These are phyloP conservation scores for Xylariaceae sp. DNA, from an alignment of 2,329 filamentous ascomycete genomes.

Conservation along the genomic window DNA sequence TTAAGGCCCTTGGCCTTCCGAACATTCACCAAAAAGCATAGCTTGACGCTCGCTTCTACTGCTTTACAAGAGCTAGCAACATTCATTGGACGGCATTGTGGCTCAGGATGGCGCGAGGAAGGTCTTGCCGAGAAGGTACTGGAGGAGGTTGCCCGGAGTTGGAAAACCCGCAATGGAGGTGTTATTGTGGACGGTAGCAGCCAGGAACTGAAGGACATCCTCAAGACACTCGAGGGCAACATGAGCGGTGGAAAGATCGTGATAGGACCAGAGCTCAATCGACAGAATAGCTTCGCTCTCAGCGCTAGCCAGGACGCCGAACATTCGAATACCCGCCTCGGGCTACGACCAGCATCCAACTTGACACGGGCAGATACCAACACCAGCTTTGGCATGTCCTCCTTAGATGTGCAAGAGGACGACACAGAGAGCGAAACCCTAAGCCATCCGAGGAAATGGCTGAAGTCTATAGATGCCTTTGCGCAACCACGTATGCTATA, in stretches of 20 bases:
- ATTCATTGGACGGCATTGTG: slow-evolving; percentile 92
- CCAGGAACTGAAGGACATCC: slow-evolving; percentile 73
- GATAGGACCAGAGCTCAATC: slow-evolving; percentile 52
- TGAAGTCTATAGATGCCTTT: slow-evolving; percentile 80
- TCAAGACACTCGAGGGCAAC: slow-evolving; percentile 79
- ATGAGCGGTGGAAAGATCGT: slow-evolving; percentile 81
- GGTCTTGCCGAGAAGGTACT: slow-evolving; percentile 88
- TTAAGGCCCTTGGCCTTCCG: slow-evolving; percentile 89
- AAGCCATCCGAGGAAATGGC: slow-evolving; percentile 74
- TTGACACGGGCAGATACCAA: slow-evolving; percentile 60
- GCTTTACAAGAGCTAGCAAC: slow-evolving; percentile 80
- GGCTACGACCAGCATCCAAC: slow-evolving; percentile 46
- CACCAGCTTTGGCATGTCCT: slow-evolving; percentile 62
- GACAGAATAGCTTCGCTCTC: slow-evolving; percentile 65
- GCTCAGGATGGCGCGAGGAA: slow-evolving; percentile 94
- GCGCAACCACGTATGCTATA: slow-evolving; percentile 79
- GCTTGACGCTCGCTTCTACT: slow-evolving; percentile 83
- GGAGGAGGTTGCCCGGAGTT: slow-evolving; percentile 85
- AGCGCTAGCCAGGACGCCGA: slow-evolving; percentile 52
- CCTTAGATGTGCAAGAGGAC: slow-evolving; percentile 50
- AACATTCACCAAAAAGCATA: slow-evolving; percentile 96
- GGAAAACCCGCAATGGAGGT: slow-evolving; percentile 86
- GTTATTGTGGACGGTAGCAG: slow-evolving; percentile 86
- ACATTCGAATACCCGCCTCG: slow-evolving; percentile 53
- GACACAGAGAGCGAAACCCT: slow-evolving; percentile 59